Evolutionary conservation across 2,329 filamentous ascomycete species (phyloP), one percentile per base, ranked within the genome.

Genomic region (Cryphonectria carpinicola): DNA sequence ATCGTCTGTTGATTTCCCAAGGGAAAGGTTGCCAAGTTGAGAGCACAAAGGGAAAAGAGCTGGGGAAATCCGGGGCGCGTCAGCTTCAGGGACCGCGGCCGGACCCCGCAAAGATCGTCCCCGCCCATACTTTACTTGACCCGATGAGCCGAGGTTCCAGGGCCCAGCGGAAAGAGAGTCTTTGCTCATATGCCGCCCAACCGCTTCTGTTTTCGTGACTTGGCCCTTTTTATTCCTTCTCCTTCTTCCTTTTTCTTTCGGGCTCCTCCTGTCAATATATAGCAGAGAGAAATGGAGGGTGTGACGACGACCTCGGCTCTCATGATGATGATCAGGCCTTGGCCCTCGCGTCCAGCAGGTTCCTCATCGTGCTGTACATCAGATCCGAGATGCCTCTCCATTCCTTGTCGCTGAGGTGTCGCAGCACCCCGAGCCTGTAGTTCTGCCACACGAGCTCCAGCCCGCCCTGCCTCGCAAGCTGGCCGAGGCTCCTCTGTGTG

Each of bases 351-450:
- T 83, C 87, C 80, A 89, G 90, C 75, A 95, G 80, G 66, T 91
- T 89, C 78, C 91, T 93, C 88, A 96, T 94, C 1, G 93, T 95
- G 75, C 90, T 93, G 79, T 92, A 92, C 86, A 97, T 91, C 76
- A 97, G 81, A 73, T 90, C 86, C 22, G 87, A 86, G 41, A 95
- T 84, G 0, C 94, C 94, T 14, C 79, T 81, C 62, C 92, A 84
- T 0, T 91, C 92, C 67, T 86, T 86, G 7, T 81, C 82, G 71
- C 91, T 90, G 72, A 97, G 80, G 80, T 90, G 89, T 65, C 85
- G 84, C 70, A 97, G 81, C 73, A 95, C 90, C n/a, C 88, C 87
- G 7, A 93, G 83, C 70, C 92, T 86, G 79, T 94, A 97, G 65
- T 92, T 89, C 75, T 91, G 88, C 91, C 92, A 97, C 19, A 84